These are phyloP conservation scores for Fusarium pseudograminearum DNA, from an alignment of 2,329 filamentous ascomycete genomes.

Conservation along the genomic window DNA sequence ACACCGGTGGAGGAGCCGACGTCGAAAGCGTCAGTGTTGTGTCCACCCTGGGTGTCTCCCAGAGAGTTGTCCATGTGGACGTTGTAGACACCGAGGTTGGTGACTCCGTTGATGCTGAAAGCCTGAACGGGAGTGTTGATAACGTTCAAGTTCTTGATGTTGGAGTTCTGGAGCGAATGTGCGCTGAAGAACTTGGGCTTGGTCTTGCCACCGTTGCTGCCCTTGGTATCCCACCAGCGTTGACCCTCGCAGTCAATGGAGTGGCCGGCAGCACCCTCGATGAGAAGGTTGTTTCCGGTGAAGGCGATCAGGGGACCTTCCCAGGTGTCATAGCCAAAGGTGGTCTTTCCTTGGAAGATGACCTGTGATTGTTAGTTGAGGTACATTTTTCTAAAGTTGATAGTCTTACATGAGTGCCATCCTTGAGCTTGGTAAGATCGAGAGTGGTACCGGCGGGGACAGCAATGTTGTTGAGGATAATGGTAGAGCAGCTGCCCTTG, in stretches of 20 bases:
- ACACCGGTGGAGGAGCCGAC: constrained; percentile 63
- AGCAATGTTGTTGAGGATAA: constrained; percentile 63
- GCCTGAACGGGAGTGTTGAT: constrained; percentile 58
- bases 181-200: constrained; percentile 73
- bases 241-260: constrained; percentile 67
- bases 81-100: constrained; percentile 51
- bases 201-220: constrained; percentile 68
- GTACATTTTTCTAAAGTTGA: fast-evolving
- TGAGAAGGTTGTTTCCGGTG: constrained; percentile 66
- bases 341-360: constrained; percentile 74
- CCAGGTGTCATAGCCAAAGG: constrained; percentile 76
- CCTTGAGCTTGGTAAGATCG: constrained; percentile 65
- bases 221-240: constrained; percentile 72
- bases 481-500: constrained; percentile 65
- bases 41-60: constrained; percentile 52
- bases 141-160: constrained; percentile 55
- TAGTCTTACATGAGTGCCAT: constrained; percentile 56
- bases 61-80: constrained; percentile 56
- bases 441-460: constrained; percentile 71
- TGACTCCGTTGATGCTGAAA: constrained; percentile 55
- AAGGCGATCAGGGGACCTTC: constrained; percentile 72
- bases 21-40: constrained; percentile 72
- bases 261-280: constrained; percentile 62
- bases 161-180: constrained; percentile 54
- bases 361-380: constrained; percentile 46